Base-by-base conservation (phyloP, 2,329 filamentous ascomycete genomes). In the Colletotrichum plurivorum region DNA sequence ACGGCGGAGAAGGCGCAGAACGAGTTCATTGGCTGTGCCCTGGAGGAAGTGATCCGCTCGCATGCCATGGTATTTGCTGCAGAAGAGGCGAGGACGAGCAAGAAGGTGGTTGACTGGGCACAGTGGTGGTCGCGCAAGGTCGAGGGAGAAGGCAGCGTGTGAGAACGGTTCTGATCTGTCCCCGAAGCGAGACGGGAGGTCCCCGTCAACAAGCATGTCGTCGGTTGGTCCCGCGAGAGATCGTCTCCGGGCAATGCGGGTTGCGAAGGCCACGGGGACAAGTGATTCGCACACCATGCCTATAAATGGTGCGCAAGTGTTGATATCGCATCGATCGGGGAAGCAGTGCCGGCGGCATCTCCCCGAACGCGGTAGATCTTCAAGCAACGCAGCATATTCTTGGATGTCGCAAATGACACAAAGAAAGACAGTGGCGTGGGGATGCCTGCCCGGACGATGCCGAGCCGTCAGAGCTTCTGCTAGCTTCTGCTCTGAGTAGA, bases 61-160 rank as follows among this genome's bases (percentile, higher is more conserved):
- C 96, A 98, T 81, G 95, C 93, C 2, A 88, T 96, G 81, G 95
- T 98, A 0, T 99, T 98, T 83, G 95, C 94, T 25, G 96, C 95
- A 0, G 96, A 98, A 81, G 93, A 97, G 75, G 94, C 95, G 5
- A 88, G 95, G 75, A 84, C 83, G 57, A 85, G 87, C 58, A 89
- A 87, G 75, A 90, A 87, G 76, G 90, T 96, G 8, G 81, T 98
- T 4, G 86, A 92, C 73, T 98, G 93, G 90, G 81, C 82, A 51
- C 80, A 86, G 54, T 97, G 94, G 93, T 97, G 94, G 94, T 80
- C 81, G 9, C 69, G 74, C 9, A 73, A 77, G 25, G 75, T 83
- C 31, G 74, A 71, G 31, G 71, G 73, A 16, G 27, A 15, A 13
- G 25, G 43, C 25, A 61, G 63, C 12, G 62, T 4, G 6, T 66